These are phyloP conservation scores for Cladophialophora immunda DNA, from an alignment of 2,329 filamentous ascomycete species.

Conservation along the genomic window DNA sequence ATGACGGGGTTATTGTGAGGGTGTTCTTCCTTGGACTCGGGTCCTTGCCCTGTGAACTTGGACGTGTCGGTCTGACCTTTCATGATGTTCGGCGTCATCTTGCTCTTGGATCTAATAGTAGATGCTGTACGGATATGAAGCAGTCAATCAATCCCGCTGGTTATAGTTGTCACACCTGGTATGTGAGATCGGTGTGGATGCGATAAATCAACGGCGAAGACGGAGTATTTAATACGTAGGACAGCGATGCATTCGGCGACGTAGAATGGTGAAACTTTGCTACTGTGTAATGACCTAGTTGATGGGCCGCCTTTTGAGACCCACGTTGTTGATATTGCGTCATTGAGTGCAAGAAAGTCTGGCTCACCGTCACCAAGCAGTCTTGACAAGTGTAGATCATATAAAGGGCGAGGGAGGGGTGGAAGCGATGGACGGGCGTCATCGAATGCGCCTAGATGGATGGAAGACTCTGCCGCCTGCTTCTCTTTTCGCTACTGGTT, in stretches of 20 bases:
- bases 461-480: slow-evolving; percentile 1
- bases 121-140: neutral
- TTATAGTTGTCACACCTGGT: neutral
- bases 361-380: neutral
- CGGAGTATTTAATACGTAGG: neutral
- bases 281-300: neutral
- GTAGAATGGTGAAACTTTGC: neutral
- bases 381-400: neutral
- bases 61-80: slow-evolving; percentile 25
- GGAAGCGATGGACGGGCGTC: neutral
- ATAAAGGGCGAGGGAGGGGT: neutral
- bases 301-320: neutral
- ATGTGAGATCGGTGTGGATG: neutral
- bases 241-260: neutral
- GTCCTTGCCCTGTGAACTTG: slow-evolving; percentile 20
- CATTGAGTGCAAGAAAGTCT: neutral
- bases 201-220: neutral
- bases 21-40: slow-evolving; percentile 1
- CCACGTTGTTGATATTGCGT: neutral
- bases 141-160: neutral
- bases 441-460: neutral
- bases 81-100: slow-evolving; percentile 25
- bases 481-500: neutral
- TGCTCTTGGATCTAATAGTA: neutral
- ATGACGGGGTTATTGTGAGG: slow-evolving; percentile 22